These are phyloP conservation scores for Parachlorella kessleri DNA, from an alignment of 139 green algal genomes.

Conservation along the genomic window DNA sequence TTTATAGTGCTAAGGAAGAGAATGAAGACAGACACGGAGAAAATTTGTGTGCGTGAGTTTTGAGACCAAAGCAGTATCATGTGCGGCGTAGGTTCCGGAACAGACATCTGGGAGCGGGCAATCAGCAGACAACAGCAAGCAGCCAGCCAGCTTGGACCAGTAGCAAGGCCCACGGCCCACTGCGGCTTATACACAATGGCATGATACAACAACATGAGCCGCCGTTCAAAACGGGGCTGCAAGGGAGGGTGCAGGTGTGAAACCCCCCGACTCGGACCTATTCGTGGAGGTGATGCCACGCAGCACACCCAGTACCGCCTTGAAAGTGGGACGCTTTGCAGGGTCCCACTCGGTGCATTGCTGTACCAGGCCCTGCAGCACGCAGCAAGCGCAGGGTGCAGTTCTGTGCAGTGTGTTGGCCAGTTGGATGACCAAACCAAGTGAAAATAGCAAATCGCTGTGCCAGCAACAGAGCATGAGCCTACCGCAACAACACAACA, in stretches of 20 bases:
- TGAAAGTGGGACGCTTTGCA: conserved; percentile 33
- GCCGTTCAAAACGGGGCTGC: conserved; percentile 3
- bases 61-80: too few species aligned
- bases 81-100: too few species aligned
- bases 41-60: too few species aligned
- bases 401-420: too few species aligned
- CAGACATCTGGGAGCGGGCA: too few species aligned
- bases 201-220: background rate
- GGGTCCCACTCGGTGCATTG: conserved; percentile 39
- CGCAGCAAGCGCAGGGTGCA: too few species aligned
- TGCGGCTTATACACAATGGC: background rate
- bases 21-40: too few species aligned
- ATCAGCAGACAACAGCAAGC: background rate
- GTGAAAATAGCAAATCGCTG: background rate
- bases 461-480: background rate
- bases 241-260: background rate
- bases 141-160: background rate
- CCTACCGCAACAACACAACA: background rate
- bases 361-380: conserved; percentile 22
- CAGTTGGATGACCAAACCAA: too few species aligned
- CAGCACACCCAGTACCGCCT: conserved; percentile 32
- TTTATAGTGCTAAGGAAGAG: too few species aligned
- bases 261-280: too few species aligned
- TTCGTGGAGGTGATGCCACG: background rate
- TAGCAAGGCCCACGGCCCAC: too few species aligned